phyloP scores from a whole-genome alignment of 2,329 filamentous ascomycete species.

The Pezicula neosporulosa region DNA sequence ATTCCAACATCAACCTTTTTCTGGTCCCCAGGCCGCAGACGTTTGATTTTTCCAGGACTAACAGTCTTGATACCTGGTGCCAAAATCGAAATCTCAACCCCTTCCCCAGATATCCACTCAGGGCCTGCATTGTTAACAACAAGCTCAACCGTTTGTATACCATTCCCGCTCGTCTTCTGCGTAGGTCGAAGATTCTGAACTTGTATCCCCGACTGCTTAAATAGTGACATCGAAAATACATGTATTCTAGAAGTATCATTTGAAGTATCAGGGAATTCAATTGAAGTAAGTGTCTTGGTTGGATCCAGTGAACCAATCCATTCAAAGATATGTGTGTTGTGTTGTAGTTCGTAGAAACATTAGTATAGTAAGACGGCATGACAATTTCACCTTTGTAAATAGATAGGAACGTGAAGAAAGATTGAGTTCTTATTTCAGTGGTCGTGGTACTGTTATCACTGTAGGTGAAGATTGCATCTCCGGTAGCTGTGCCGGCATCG shows the following conservation, averaged over 20 bases:
- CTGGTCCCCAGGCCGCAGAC: slow-evolving; percentile 40
- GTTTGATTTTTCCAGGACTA: slow-evolving; percentile 31
- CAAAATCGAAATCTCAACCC: slow-evolving; percentile 23
- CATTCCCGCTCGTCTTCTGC: slow-evolving; percentile 33
- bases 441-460: slow-evolving; percentile 34
- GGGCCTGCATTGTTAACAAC: slow-evolving; percentile 32
- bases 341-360: slow-evolving; percentile 35
- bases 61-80: slow-evolving; percentile 38
- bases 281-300: slow-evolving; percentile 32
- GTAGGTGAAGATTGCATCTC: slow-evolving; percentile 38
- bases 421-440: slow-evolving; percentile 37
- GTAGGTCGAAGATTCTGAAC: slow-evolving; percentile 38
- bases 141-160: slow-evolving; percentile 30
- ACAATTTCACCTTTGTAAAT: slow-evolving; percentile 39
- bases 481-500: slow-evolving; percentile 30
- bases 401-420: slow-evolving; percentile 33
- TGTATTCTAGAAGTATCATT: slow-evolving; percentile 34
- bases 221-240: slow-evolving; percentile 35
- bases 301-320: slow-evolving; percentile 34
- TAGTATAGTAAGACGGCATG: slow-evolving; percentile 36
- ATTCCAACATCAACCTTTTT: slow-evolving; percentile 27
- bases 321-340: slow-evolving; percentile 35
- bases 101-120: slow-evolving; percentile 17
- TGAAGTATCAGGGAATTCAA: slow-evolving; percentile 35
- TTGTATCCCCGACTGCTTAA: slow-evolving; percentile 21